Conservation (phyloP, 441 rosid species). For the Populus hybrid region DNA sequence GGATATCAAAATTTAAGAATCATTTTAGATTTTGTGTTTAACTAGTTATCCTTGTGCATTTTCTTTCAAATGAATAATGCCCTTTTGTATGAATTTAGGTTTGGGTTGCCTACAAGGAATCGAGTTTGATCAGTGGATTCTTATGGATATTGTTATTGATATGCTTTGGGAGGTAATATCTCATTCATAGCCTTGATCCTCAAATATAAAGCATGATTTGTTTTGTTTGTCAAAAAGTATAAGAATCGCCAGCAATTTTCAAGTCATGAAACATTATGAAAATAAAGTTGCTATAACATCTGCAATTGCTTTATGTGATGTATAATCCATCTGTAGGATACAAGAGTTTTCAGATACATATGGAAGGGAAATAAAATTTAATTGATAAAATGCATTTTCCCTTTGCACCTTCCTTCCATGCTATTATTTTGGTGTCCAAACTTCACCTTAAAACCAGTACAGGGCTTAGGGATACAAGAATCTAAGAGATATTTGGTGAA, state of each 20-base stretch:
- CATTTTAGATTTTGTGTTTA: background rate
- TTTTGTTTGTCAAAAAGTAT: background rate
- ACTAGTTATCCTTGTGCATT: background rate
- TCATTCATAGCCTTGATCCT: conserved; percentile 5
- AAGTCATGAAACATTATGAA: background rate
- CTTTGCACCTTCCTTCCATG: background rate
- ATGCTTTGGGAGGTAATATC: conserved; percentile 76
- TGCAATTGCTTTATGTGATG: background rate
- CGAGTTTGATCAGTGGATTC: conserved; percentile 55
- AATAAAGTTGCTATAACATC: background rate
- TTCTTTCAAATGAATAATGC: background rate
- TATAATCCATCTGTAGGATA: background rate
- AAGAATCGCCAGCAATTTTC: background rate
- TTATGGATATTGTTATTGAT: conserved; percentile 67
- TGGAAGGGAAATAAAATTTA: background rate
- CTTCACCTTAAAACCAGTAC: background rate
- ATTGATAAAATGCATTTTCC: background rate
- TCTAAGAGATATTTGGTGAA: background rate
- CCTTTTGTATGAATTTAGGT: conserved; percentile 38
- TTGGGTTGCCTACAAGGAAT: conserved; percentile 86
- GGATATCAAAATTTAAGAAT: background rate
- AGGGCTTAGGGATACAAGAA: background rate
- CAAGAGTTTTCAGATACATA: background rate
- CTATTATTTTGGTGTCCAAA: background rate
- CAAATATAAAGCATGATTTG: background rate